Conservation (phyloP, 768 basidiomycete species). For the Tricholomella constricta region DNA sequence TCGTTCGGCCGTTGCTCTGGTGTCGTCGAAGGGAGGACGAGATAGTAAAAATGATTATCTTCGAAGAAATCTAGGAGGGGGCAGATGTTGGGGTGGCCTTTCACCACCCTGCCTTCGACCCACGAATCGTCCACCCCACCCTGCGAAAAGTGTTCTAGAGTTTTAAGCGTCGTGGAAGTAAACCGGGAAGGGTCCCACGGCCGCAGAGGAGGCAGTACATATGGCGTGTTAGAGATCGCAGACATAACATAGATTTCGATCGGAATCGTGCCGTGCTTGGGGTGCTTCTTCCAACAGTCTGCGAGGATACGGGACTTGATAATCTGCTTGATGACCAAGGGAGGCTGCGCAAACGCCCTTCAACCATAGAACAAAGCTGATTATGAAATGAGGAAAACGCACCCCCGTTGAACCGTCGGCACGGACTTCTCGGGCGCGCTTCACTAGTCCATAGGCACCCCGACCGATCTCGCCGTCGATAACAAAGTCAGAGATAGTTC, state of each 20-base stretch:
- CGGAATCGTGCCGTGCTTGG: slow-evolving; percentile 92
- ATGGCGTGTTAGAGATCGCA: slow-evolving; percentile 79
- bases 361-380: slow-evolving; percentile 17
- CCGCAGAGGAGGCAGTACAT: slow-evolving; percentile 73
- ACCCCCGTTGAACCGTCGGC: slow-evolving; percentile 83
- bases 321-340: slow-evolving; percentile 94
- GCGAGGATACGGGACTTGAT: slow-evolving; percentile 98
- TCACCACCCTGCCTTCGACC: slow-evolving; percentile 69
- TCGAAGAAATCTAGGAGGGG: slow-evolving; percentile 96
- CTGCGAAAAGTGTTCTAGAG: slow-evolving; percentile 13
- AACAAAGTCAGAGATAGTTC: slow-evolving; percentile 82
- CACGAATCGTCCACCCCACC: slow-evolving; percentile 44
- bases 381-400: slow-evolving; percentile 34
- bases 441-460: slow-evolving; percentile 95
- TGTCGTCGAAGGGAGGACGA: slow-evolving; percentile 80
- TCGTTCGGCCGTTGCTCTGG: slow-evolving; percentile 57
- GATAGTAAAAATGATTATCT: slow-evolving; percentile 94
- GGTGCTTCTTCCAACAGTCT: slow-evolving; percentile 99
- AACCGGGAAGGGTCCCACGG: slow-evolving; percentile 82
- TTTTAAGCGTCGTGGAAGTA: slow-evolving; percentile 18
- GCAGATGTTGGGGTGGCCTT: slow-evolving; percentile 95
- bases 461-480: slow-evolving; percentile 89
- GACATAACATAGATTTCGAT: slow-evolving; percentile 98
- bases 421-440: slow-evolving; percentile 79
- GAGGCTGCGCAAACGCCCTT: slow-evolving; percentile 56